These are phyloP conservation scores for Tripterygium wilfordii DNA, from an alignment of 177 flowering plant genomes.

Conservation along the genomic window DNA sequence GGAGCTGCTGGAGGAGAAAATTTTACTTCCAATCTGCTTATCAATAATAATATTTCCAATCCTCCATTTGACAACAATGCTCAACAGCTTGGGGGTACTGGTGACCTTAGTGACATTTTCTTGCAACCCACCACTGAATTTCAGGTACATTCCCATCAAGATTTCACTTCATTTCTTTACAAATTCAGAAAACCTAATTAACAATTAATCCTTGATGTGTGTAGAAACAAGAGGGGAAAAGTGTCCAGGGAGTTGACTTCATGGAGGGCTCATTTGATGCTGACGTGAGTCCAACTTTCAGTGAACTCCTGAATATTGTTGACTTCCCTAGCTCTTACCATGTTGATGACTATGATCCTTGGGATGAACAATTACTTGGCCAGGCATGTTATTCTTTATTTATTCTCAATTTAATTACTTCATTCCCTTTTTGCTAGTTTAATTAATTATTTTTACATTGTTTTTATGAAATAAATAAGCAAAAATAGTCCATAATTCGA, in stretches of 20 bases:
- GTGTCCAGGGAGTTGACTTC: not conserved
- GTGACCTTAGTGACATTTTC: not conserved
- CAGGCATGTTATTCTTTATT: slow-evolving; percentile 1
- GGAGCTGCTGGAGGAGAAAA: not conserved
- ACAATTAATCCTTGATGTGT: too few species aligned
- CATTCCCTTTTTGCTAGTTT: too few species aligned
- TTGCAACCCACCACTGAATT: not conserved
- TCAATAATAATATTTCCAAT: not conserved
- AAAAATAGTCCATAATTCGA: too few species aligned
- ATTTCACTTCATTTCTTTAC: too few species aligned
- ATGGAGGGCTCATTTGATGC: not conserved
- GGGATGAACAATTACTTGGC: slow-evolving; percentile 1
- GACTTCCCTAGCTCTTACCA: not conserved
- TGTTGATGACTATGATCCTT: not conserved
- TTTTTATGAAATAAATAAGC: too few species aligned
- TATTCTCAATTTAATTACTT: too few species aligned
- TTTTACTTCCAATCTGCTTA: not conserved
- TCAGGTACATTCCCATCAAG: slow-evolving; percentile 1
- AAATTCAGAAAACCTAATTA: too few species aligned
- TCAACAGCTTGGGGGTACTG: not conserved
- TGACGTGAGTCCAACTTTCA: not conserved
- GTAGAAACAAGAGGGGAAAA: slow-evolving; percentile 3
- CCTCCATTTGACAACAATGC: not conserved
- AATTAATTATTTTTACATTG: too few species aligned
- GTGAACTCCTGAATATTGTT: not conserved